Evolutionary conservation across 169 alveolate species (phyloP), one percentile per base, ranked within the genome.

Genomic region (Plasmodium yoelii): DNA sequence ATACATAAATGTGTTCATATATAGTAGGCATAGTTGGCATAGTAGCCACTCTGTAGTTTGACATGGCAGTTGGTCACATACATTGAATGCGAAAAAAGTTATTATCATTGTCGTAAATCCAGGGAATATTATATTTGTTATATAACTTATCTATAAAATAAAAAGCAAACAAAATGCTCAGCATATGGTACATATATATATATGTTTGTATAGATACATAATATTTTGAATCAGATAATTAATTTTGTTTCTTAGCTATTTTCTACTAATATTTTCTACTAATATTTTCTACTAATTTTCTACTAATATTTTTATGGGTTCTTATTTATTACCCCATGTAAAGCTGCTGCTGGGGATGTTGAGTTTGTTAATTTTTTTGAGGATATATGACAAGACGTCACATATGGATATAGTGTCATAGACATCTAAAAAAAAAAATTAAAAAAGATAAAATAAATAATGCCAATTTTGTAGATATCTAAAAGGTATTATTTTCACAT

Each of bases 311-410:
- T 53, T 60, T 51, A 19, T 6, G 13, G 2, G 71, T 22, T 28
- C 42, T 63, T 61, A 9, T 44, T 19, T 19, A 13, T 56, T 77
- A 77, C 88, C 68, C 88, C 88, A 28, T 77, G 88, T 24, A 77
- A 64, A 4, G 88, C 26, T n/a, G 88, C 88, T 42, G 88, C 88
- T 22, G 88, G 88, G 2, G 88, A 77, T 13, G 88, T 77, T 19
- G 88, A 64, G 59, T 77, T 77, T 18, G 49, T 64, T 77, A 77
- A 34, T 47, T 77, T 77, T 64, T 77, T 77, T 15, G 77, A 77
- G 28, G 88, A 77, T 3, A 68, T 39, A 34, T 68, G 46, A 10
- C 88, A 77, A 46, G 73, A 60, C 10, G 47, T 12, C 55, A 51
- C 24, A n/a, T 77, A 77, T 1, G 74, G 67, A 46, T 77, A 63